These are phyloP conservation scores for Aureobasidium sp. DNA, from an alignment of 2,329 filamentous ascomycete genomes.

Conservation along the genomic window DNA sequence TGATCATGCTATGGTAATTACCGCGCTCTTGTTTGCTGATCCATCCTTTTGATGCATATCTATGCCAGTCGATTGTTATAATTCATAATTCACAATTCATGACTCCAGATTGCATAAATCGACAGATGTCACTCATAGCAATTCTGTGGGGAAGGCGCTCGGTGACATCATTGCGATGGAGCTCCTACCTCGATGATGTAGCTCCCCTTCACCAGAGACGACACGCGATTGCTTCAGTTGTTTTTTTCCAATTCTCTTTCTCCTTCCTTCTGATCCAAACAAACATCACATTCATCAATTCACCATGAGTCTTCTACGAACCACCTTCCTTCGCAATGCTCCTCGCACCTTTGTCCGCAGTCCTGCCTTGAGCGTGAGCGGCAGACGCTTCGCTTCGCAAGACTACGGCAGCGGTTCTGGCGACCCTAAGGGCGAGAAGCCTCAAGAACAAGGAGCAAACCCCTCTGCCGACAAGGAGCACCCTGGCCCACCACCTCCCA, in stretches of 20 bases:
- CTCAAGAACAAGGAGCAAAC: conserved; percentile 33
- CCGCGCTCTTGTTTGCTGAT: no score
- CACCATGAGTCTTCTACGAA: conserved; percentile 14
- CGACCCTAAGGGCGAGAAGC: conserved; percentile 35
- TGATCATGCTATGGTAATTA: not conserved
- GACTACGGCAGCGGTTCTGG: conserved; percentile 32
- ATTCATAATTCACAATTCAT: not conserved
- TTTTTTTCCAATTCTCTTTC: not conserved
- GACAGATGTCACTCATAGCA: no score
- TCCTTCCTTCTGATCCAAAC: not conserved
- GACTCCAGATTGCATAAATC: not conserved
- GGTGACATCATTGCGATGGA: not conserved
- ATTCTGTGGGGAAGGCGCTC: not conserved
- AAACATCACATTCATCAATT: not conserved
- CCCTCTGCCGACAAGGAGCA: conserved; percentile 34
- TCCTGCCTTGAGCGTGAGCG: conserved; percentile 11
- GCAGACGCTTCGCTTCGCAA: conserved; percentile 26
- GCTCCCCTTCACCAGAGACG: not conserved
- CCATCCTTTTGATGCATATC: not conserved
- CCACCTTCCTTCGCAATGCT: conserved; percentile 15
- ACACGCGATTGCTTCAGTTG: not conserved
- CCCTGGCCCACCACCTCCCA: conserved; percentile 35
- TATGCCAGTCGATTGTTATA: not conserved
- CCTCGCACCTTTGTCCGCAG: conserved; percentile 16
- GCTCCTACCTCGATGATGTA: not conserved